Base-by-base conservation (phyloP, 225 moss, liverwort and hornwort species). In the Rhytidiadelphus loreus region DNA sequence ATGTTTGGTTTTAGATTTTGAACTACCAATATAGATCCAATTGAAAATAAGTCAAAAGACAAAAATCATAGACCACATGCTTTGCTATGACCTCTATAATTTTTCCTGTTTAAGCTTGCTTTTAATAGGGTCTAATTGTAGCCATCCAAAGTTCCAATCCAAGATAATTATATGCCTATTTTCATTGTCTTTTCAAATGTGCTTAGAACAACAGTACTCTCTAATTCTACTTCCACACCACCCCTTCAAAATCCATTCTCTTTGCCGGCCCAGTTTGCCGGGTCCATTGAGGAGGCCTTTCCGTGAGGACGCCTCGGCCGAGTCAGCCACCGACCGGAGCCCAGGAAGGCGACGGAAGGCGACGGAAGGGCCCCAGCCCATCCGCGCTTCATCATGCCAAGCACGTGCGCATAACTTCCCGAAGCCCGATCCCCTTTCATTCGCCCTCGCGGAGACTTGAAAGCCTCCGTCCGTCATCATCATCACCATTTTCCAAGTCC, bases 401-500 rank as follows among this genome's bases (percentile, higher is more conserved):
- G 78, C 89, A 91, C 91, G 91, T 91, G 91, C 91, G 87, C 84
- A 65, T n/a, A 65, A 41, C 60, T 43, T 29, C 57, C 39, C 39
- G 70, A 41, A 43, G 71, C 43, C 14, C 43, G 16, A 15, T 57
- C 17, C 24, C 55, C 37, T 37, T 39, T 39, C 57, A 11, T 58
- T 79, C 28, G 29, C 59, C 59, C n/a, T 56, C 78, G 57, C 25
- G n/a, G 78, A 78, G 60, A 58, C 60, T 80, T 59, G 60, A 59
- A 80, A 59, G 59, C 80, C 43, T 43, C 21, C 30, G 21, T 80
- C 59, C 59, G 59, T 75, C 75, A 41, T 7, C 75, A 13, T n/a
- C 37, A 77, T n/a, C 55, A 24, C 16, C n/a, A n/a, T 26, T 23
- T 11, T 26, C 26, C 35, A 52, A 76, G 33, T 56, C 56, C 14